Evolutionary conservation across 2,329 filamentous ascomycete genomes (phyloP).

Genomic region (Aspergillus nomiae): DNA sequence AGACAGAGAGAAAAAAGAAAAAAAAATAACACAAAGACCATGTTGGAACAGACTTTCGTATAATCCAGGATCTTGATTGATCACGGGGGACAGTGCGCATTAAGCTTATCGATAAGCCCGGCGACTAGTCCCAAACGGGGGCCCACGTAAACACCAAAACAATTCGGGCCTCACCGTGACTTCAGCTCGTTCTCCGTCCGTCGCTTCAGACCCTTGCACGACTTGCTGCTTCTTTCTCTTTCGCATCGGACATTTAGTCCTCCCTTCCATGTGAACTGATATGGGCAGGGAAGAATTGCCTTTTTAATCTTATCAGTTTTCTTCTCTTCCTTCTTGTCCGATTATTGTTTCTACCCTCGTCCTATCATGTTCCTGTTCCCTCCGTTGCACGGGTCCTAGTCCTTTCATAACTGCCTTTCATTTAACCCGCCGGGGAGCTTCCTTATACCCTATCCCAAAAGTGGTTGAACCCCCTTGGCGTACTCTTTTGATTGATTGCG

Average conservation of each 20-base stretch:
- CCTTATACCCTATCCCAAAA: background rate
- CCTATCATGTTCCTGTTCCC: conserved; percentile 9
- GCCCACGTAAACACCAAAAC: conserved; percentile 42
- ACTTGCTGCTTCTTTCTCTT: conserved; percentile 12
- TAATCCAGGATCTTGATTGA: background rate
- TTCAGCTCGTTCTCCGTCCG: conserved; percentile 15
- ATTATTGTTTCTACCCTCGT: background rate
- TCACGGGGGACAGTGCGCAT: conserved; percentile 22
- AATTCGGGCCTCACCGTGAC: conserved; percentile 39
- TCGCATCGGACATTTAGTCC: conserved; percentile 6
- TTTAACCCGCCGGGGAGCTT: background rate
- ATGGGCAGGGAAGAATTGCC: background rate
- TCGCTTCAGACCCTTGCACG: conserved; percentile 11
- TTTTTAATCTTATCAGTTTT: conserved; percentile 7
- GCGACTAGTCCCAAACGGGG: conserved; percentile 38
- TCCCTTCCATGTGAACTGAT: background rate
- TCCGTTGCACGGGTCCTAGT: conserved; percentile 11
- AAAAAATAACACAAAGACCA: too few species aligned
- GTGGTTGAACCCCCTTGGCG: background rate
- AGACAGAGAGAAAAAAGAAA: too few species aligned
- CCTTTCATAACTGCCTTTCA: conserved; percentile 7
- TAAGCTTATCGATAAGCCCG: conserved; percentile 47
- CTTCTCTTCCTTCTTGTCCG: conserved; percentile 9
- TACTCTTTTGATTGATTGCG: background rate
- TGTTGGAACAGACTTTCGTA: too few species aligned